Evolutionary conservation across 2,329 filamentous ascomycete species (phyloP).

Genomic region (Aspergillus melleus): DNA sequence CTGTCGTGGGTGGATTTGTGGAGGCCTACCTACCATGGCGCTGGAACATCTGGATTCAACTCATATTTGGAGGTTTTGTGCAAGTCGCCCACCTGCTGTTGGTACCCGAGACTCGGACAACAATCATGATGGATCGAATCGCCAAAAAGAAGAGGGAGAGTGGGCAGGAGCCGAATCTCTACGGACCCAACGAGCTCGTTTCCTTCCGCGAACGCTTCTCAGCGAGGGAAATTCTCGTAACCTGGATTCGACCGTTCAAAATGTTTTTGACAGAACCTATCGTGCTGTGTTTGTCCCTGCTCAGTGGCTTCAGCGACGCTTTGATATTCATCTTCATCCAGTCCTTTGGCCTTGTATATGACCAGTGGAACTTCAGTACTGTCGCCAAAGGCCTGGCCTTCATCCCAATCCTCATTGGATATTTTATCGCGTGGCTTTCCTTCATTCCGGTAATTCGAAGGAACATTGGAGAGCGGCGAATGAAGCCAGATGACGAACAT

Average conservation of each 20-base stretch:
- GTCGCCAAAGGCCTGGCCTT: constrained; percentile 54
- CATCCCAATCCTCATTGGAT: constrained; percentile 58
- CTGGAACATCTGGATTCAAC: constrained; percentile 82
- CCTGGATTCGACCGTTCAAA: constrained; percentile 62
- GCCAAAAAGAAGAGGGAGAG: constrained; percentile 70
- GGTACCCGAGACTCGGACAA: constrained; percentile 76
- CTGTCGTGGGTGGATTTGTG: constrained; percentile 76
- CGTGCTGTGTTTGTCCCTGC: constrained; percentile 59
- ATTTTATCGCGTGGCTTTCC: constrained; percentile 58
- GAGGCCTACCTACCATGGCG: constrained; percentile 68
- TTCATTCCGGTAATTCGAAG: constrained; percentile 59
- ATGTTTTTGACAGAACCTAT: constrained; percentile 68
- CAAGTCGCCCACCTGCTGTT: constrained; percentile 66
- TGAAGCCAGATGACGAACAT: constrained; percentile 49
- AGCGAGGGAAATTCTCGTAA: constrained; percentile 55
- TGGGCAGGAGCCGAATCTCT: constrained; percentile 61
- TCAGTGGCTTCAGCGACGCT: constrained; percentile 65
- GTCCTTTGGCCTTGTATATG: constrained; percentile 60
- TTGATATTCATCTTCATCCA: constrained; percentile 69
- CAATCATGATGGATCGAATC: constrained; percentile 75
- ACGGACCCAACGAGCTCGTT: constrained; percentile 70
- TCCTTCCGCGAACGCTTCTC: constrained; percentile 61
- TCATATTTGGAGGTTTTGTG: constrained; percentile 72
- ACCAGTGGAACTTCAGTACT: constrained; percentile 58
- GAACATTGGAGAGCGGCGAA: constrained; percentile 46